Conservation (phyloP, 2,329 filamentous ascomycete species). For the Botryotinia globosa region DNA sequence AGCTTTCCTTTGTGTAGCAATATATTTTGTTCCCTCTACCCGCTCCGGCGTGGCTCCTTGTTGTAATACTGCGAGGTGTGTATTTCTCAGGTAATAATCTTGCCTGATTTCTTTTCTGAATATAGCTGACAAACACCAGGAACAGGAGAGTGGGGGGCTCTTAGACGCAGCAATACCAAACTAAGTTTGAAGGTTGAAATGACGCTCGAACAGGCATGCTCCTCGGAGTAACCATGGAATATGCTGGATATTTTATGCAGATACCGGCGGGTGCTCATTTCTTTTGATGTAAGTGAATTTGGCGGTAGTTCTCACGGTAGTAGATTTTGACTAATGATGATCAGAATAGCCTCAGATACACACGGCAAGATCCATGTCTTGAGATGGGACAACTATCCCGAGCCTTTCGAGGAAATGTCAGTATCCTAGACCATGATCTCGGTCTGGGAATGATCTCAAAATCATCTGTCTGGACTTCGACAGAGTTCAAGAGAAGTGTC, state of each 20-base stretch:
- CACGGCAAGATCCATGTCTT: constrained; percentile 43
- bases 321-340: constrained; percentile 53
- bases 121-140: not conserved
- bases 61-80: not conserved
- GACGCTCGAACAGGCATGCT: not conserved
- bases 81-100: not conserved
- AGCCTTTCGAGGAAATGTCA: constrained; percentile 47
- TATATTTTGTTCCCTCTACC: not conserved
- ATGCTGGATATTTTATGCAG: constrained; percentile 43
- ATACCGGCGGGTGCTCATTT: constrained; percentile 57
- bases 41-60: not conserved
- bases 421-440: not conserved
- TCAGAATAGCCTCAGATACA: constrained; percentile 27
- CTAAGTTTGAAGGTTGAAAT: not conserved
- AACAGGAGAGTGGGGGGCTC: not conserved
- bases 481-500: constrained; percentile 50
- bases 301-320: constrained; percentile 48
- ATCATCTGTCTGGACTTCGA: constrained; percentile 53
- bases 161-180: not conserved
- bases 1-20: not conserved
- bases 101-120: no score
- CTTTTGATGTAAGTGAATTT: constrained; percentile 55
- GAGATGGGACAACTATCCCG: constrained; percentile 56
- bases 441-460: constrained; percentile 40
- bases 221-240: not conserved